Conservation (phyloP, 306 rosid genomes). For the Quercus wislizeni region DNA sequence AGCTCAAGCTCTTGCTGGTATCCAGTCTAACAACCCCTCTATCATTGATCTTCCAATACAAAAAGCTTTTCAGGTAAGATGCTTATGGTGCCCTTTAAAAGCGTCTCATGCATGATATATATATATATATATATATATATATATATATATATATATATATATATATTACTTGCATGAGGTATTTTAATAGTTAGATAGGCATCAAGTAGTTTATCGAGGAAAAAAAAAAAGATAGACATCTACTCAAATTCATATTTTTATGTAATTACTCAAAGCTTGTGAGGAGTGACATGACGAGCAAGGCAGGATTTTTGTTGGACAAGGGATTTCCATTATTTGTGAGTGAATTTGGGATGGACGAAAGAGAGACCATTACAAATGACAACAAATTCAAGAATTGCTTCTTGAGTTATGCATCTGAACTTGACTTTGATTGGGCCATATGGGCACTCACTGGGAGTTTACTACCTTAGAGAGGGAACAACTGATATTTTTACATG, state of each 20-base stretch:
- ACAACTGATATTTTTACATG: constrained; percentile 33
- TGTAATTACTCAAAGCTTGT: too few relatives aligned
- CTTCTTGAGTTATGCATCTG: constrained; percentile 60
- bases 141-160: too few relatives aligned
- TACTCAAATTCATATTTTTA: too few relatives aligned
- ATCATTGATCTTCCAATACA: constrained; percentile 61
- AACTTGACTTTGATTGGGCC: constrained; percentile 78
- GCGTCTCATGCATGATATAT: too few relatives aligned
- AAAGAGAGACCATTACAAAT: constrained; percentile 60
- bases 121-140: too few relatives aligned
- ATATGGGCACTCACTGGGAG: constrained; percentile 85
- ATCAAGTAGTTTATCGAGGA: too few relatives aligned
- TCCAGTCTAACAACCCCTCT: constrained; percentile 70
- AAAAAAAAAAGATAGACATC: too few relatives aligned
- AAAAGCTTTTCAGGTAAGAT: constrained; percentile 62
- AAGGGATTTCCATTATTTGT: constrained; percentile 76
- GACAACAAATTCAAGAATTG: constrained; percentile 75
- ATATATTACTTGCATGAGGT: too few relatives aligned
- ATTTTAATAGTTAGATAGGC: too few relatives aligned
- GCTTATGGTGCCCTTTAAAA: background rate
- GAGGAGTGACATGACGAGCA: constrained; percentile 33
- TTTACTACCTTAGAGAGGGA: constrained; percentile 63
- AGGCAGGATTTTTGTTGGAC: constrained; percentile 52
- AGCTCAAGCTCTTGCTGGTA: constrained; percentile 40
- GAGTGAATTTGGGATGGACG: constrained; percentile 78